These are phyloP conservation scores for Pichia sp. DNA, from an alignment of 1,139 yeast genomes.

Conservation along the genomic window DNA sequence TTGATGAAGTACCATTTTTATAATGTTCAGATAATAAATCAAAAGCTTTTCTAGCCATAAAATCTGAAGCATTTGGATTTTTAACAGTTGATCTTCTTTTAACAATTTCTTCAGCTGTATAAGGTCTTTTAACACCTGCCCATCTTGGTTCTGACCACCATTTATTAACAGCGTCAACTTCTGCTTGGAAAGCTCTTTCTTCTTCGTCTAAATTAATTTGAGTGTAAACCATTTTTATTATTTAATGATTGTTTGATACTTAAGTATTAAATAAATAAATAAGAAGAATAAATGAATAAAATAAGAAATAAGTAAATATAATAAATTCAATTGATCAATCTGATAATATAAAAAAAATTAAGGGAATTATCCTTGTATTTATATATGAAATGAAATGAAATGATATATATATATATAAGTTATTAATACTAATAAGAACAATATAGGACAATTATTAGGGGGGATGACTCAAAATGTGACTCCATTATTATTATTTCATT, in stretches of 20 bases:
- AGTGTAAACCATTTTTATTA: constrained; percentile 31
- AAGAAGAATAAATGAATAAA: not conserved
- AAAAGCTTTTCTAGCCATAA: constrained; percentile 79
- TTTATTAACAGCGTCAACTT: constrained; percentile 64
- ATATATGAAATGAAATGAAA: too few species aligned
- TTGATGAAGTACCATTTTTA: constrained; percentile 66
- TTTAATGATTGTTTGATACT: not conserved
- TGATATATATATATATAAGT: too few species aligned
- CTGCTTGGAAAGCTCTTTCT: constrained; percentile 58
- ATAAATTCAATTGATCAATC: too few species aligned
- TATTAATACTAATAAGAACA: too few species aligned
- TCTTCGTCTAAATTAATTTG: constrained; percentile 54
- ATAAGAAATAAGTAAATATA: not conserved
- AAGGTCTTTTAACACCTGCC: constrained; percentile 81
- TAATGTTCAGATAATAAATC: constrained; percentile 65
- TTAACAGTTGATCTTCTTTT: constrained; percentile 75
- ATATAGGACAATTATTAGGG: too few species aligned
- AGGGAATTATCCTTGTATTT: too few species aligned
- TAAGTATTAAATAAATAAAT: not conserved
- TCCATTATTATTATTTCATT: too few species aligned
- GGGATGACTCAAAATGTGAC: too few species aligned
- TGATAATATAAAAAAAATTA: too few species aligned
- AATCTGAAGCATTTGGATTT: constrained; percentile 63
- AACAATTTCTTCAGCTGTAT: constrained; percentile 85
- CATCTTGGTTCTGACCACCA: constrained; percentile 97